Evolutionary conservation across 768 basidiomycete species (phyloP).

Genomic region (Collybiopsis confluens): DNA sequence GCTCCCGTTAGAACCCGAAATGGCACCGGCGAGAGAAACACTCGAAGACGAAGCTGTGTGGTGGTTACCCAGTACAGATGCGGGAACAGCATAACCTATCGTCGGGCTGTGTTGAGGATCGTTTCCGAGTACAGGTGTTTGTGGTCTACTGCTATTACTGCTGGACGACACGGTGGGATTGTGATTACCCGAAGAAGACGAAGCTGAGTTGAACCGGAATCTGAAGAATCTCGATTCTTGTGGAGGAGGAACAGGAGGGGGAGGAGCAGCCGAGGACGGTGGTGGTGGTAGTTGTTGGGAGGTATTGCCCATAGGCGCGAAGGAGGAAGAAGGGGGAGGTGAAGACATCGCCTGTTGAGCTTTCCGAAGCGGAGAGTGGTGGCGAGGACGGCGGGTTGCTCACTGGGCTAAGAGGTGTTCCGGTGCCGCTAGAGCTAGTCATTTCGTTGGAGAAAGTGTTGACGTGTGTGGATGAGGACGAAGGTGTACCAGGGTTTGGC

Average conservation of each 20-base stretch:
- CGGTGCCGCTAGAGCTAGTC: no score
- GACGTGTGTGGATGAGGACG: neutral
- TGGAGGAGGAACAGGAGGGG: slow-evolving; percentile 17
- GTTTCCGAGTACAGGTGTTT: neutral
- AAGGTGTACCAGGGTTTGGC: slow-evolving; percentile 23
- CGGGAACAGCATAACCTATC: slow-evolving; percentile 14
- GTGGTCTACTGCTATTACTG: neutral
- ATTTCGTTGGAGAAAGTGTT: neutral
- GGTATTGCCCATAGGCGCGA: no score
- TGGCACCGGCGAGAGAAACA: slow-evolving; percentile 24
- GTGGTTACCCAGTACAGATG: slow-evolving; percentile 8
- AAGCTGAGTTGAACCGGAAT: slow-evolving; percentile 54
- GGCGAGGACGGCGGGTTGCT: neutral
- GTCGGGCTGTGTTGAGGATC: neutral
- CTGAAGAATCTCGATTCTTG: slow-evolving; percentile 68
- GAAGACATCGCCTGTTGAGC: slow-evolving; percentile 23
- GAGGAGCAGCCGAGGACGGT: slow-evolving; percentile 15
- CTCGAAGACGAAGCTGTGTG: slow-evolving; percentile 37
- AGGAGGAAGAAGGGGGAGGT: slow-evolving; percentile 13
- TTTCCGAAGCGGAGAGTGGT: slow-evolving; percentile 16
- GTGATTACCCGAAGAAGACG: slow-evolving; percentile 18
- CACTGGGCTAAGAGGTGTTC: neutral
- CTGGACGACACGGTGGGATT: slow-evolving; percentile 10
- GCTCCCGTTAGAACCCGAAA: neutral
- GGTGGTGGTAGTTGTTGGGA: neutral